These are phyloP conservation scores for Cucurbita moschata DNA, from an alignment of 306 rosid species.

Conservation along the genomic window DNA sequence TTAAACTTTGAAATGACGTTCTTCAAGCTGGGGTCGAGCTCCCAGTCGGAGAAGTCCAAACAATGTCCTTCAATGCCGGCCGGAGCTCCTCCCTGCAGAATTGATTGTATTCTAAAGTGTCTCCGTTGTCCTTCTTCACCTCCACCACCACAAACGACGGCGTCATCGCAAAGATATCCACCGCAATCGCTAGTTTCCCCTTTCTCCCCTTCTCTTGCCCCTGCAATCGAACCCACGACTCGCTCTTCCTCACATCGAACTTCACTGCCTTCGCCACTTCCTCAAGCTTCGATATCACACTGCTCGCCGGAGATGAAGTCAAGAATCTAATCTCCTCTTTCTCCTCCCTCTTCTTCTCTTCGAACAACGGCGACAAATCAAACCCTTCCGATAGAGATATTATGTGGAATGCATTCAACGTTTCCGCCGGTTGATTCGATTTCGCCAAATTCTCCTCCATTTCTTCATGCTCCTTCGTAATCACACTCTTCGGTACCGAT, in stretches of 20 bases:
- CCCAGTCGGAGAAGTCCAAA: slow-evolving; percentile 30
- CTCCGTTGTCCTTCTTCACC: slow-evolving; percentile 57
- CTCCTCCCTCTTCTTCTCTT: slow-evolving; percentile 50
- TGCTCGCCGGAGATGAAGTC: slow-evolving; percentile 45
- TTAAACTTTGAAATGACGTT: not conserved
- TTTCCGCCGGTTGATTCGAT: slow-evolving; percentile 17
- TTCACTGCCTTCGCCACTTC: slow-evolving; percentile 45
- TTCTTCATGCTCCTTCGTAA: slow-evolving; percentile 15
- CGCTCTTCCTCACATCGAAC: slow-evolving; percentile 45
- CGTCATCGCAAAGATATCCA: slow-evolving; percentile 42
- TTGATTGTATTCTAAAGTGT: slow-evolving; percentile 47
- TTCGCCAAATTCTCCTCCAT: slow-evolving; percentile 19
- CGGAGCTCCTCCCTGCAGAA: slow-evolving; percentile 60
- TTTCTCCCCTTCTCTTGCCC: slow-evolving; percentile 45
- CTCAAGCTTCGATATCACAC: slow-evolving; percentile 55
- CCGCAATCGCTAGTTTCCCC: slow-evolving; percentile 43
- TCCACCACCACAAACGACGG: slow-evolving; percentile 58
- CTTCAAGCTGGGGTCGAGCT: not conserved
- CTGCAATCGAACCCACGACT: slow-evolving; percentile 34
- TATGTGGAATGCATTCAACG: slow-evolving; percentile 74
- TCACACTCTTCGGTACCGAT: slow-evolving; percentile 25
- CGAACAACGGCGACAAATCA: slow-evolving; percentile 48
- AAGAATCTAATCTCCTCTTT: slow-evolving; percentile 57
- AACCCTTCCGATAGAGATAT: slow-evolving; percentile 51
- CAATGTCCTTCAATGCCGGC: slow-evolving; percentile 56